These are phyloP conservation scores for Urostyla sp. DNA, from an alignment of 73 alveolate genomes.

Conservation along the genomic window DNA sequence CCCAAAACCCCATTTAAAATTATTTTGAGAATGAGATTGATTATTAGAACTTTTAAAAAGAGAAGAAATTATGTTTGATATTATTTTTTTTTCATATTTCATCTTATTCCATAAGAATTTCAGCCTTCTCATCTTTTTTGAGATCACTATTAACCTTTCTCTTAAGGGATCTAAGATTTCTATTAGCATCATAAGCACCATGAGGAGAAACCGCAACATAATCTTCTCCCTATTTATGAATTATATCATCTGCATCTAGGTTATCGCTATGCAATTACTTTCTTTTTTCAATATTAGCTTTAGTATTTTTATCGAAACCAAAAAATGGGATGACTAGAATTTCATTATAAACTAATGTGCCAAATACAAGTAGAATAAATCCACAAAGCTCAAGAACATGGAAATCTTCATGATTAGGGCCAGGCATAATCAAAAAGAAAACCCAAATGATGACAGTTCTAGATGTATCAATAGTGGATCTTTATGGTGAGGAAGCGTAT, in stretches of 20 bases:
- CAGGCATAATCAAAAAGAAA: conserved; percentile 32
- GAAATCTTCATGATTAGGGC: conserved; percentile 72
- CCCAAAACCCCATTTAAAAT: too few species aligned
- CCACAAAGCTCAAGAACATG: conserved; percentile 83
- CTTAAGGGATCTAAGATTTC: conserved; percentile 3
- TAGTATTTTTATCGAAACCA: conserved; percentile 48
- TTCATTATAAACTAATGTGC: conserved; percentile 90
- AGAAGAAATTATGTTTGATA: too few species aligned
- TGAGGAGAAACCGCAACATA: conserved; percentile 29
- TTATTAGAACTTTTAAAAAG: too few species aligned
- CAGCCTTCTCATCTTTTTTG: background rate
- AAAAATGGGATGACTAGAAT: conserved; percentile 66
- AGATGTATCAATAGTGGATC: conserved; percentile 90
- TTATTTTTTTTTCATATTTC: too few species aligned
- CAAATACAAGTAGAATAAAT: conserved; percentile 78
- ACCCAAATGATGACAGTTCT: conserved; percentile 61
- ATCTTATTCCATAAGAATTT: background rate
- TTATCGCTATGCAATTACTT: background rate
- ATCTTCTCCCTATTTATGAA: too few species aligned
- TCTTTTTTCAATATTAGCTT: background rate
- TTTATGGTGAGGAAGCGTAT: conserved; percentile 80
- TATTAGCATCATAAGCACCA: conserved; percentile 16
- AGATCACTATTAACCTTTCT: background rate
- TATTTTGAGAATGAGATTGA: too few species aligned
- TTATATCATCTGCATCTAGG: background rate